phyloP scores from a whole-genome alignment of 2,329 filamentous ascomycete genomes.

The Penicillium freii region DNA sequence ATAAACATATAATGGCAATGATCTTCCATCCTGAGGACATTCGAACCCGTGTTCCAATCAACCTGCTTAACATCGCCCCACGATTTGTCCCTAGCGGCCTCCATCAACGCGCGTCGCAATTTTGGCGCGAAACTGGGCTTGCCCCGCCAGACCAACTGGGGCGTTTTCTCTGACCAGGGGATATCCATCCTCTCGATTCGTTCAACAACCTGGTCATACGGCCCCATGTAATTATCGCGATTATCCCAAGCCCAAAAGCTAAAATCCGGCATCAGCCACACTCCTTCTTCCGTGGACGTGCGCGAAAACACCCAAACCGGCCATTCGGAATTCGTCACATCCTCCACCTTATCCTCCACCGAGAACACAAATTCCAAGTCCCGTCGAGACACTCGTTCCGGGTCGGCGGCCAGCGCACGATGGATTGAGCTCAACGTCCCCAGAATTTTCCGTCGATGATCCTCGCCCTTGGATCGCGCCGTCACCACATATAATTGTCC shows the following conservation, averaged over 20 bases:
- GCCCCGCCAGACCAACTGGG: constrained; percentile 51
- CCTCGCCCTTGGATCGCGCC: constrained; percentile 33
- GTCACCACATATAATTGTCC: constrained; percentile 36
- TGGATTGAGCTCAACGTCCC: constrained; percentile 50
- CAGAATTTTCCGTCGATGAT: constrained; percentile 40
- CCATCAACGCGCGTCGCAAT: constrained; percentile 42
- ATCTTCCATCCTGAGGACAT: constrained; percentile 51
- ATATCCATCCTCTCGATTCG: constrained; percentile 28
- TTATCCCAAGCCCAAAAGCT: constrained; percentile 53
- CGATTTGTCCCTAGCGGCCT: constrained; percentile 39
- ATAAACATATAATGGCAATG: constrained; percentile 56
- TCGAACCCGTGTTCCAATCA: constrained; percentile 40
- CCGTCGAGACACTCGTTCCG: constrained; percentile 33
- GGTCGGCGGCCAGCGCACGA: constrained; percentile 46
- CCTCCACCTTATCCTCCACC: constrained; percentile 44
- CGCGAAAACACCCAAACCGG: constrained; percentile 47
- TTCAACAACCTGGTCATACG: constrained; percentile 39
- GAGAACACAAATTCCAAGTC: constrained; percentile 51
- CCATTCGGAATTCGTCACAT: constrained; percentile 36
- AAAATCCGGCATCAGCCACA: constrained; percentile 55
- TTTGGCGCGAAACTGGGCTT: constrained; percentile 45
- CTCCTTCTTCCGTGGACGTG: constrained; percentile 40
- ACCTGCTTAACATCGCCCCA: constrained; percentile 51
- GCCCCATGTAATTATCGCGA: constrained; percentile 34
- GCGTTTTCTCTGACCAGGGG: constrained; percentile 39